Evolutionary conservation across 495 filamentous ascomycete genomes (phyloP).

Genomic region (Durotheca rogersii): DNA sequence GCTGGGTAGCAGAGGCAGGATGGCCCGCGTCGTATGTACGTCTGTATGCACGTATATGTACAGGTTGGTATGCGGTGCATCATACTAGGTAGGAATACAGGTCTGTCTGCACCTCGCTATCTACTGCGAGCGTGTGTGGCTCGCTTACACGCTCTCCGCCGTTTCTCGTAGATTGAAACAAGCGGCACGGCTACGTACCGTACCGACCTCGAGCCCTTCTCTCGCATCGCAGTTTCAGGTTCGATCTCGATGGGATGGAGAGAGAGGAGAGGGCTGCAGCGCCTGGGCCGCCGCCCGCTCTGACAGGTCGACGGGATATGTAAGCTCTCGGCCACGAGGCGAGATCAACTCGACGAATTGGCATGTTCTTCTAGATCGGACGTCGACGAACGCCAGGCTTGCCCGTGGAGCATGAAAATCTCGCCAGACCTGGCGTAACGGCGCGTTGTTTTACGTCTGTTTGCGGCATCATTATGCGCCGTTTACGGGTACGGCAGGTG

Average conservation of each 20-base stretch:
- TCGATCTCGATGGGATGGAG: conserved; percentile 13
- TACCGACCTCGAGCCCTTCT: conserved; percentile 9
- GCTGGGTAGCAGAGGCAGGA: too few relatives aligned
- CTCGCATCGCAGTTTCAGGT: conserved; percentile 23
- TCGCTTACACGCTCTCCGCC: conserved; percentile 9
- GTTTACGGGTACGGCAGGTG: conserved; percentile 6
- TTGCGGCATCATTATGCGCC: conserved; percentile 27
- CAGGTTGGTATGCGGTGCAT: too few relatives aligned
- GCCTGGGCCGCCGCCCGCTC: neutral
- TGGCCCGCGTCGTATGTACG: too few relatives aligned
- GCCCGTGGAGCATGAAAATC: neutral
- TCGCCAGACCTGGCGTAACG: conserved; percentile 14
- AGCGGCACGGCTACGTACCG: too few relatives aligned
- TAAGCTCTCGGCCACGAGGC: conserved; percentile 9
- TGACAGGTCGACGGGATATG: neutral
- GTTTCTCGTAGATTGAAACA: conserved; percentile 19
- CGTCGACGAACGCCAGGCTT: neutral
- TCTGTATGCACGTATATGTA: conserved; percentile 7
- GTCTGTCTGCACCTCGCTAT: neutral
- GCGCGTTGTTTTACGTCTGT: conserved; percentile 26
- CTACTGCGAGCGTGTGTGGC: neutral
- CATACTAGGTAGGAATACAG: neutral
- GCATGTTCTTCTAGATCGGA: neutral
- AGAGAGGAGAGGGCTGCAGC: neutral
- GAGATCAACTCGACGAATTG: conserved; percentile 2